Base-by-base conservation (phyloP, 805 yeast genomes). In the Myxozyma neglecta region DNA sequence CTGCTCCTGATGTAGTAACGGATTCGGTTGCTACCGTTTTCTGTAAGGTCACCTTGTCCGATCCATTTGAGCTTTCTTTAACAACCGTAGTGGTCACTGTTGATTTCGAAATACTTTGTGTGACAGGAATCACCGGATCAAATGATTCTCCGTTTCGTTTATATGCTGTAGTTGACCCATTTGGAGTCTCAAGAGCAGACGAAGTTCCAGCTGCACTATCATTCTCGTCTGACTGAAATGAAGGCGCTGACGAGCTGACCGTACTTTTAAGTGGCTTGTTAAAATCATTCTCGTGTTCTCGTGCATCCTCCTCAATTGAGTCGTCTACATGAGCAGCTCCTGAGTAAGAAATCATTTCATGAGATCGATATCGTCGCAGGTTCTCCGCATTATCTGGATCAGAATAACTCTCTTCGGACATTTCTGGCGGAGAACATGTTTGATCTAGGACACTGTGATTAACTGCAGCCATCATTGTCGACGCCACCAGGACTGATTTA, bases 321-420 rank as follows among this genome's bases (percentile, higher is more conserved):
- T 45, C 49, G 49, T 45, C 55, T 5, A 35, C 56, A 18, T 53
- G 56, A 18, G 32, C 14, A 1, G 42, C 24, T 9, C 56, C 56
- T 6, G 49, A 44, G 60, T 57, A 50, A 24, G 54, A n/a, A 18
- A 44, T 10, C 52, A 50, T 34, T 35, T 43, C 37, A 35, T 46
- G 46, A n/a, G 51, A 37, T 6, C 62, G 53, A 47, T 37, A 59
- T 18, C 40, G 40, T n/a, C 57, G 50, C 48, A 54, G 56, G 34
- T 59, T 59, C 42, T 48, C 62, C 10, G 55, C 52, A n/a, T 53
- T 43, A 42, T 45, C 51, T 20, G 45, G 18, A n/a, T 44, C 9
- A 16, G 18, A n/a, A 14, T n/a, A 20, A 13, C 10, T 5, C 46
- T 42, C 46, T 13, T 13, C 46, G 46, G 20, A 42, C 11, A 24